phyloP scores from a whole-genome alignment of 345 rosid species.

The Linum usitatissimum region DNA sequence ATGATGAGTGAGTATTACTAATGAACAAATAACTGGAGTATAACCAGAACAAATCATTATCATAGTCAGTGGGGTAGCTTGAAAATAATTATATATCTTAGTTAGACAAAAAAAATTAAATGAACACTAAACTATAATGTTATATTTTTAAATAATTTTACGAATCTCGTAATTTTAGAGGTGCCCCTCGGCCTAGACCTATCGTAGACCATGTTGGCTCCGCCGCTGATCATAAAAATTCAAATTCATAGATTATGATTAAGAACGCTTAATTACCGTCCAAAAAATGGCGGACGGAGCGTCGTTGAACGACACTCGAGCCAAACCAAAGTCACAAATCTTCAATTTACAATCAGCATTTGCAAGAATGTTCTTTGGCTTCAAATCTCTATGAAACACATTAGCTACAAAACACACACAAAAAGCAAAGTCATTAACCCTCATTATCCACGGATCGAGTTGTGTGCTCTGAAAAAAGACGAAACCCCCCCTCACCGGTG shows the following conservation, averaged over 20 bases:
- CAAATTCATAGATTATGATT: neutral
- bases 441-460: neutral
- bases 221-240: neutral
- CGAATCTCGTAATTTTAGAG: too few relatives aligned
- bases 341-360: slow-evolving; percentile 97
- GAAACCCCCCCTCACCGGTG: slow-evolving; percentile 40
- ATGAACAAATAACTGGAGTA: too few relatives aligned
- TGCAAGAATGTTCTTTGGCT: slow-evolving; percentile 93
- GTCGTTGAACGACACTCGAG: slow-evolving; percentile 91
- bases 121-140: too few relatives aligned
- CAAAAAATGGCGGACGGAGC: slow-evolving; percentile 81
- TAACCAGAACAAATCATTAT: too few relatives aligned
- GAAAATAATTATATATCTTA: too few relatives aligned
- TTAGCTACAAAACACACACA: slow-evolving; percentile 45
- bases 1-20: too few relatives aligned
- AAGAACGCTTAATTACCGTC: slow-evolving; percentile 46
- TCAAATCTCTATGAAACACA: slow-evolving; percentile 86
- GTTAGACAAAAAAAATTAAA: too few relatives aligned
- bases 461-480: neutral
- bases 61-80: too few relatives aligned
- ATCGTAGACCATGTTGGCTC: neutral
- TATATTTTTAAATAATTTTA: too few relatives aligned
- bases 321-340: slow-evolving; percentile 92
- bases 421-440: neutral
- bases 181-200: too few relatives aligned